phyloP scores from a whole-genome alignment of 441 rosid species.

The Erodium texanum region DNA sequence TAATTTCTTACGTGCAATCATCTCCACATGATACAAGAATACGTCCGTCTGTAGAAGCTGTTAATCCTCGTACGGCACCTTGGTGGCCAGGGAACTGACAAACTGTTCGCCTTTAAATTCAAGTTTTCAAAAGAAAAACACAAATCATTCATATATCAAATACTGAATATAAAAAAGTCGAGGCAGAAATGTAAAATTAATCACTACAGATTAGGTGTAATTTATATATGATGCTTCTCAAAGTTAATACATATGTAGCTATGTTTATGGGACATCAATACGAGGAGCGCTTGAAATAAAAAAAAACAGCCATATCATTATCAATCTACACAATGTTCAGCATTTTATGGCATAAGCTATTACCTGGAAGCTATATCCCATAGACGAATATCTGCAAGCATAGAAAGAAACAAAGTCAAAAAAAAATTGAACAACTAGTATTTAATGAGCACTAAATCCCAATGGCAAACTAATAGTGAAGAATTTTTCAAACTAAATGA shows the following conservation, averaged over 20 bases:
- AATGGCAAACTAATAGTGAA: too few relatives aligned
- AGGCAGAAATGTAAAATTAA: neutral
- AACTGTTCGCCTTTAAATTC: slow-evolving; percentile 60
- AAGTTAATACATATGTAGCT: neutral
- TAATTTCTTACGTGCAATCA: slow-evolving; percentile 71
- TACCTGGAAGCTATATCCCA: slow-evolving; percentile 94
- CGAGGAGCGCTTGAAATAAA: neutral
- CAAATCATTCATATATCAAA: slow-evolving; percentile 1
- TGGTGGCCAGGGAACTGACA: slow-evolving; percentile 90
- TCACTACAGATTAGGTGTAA: neutral
- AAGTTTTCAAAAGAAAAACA: slow-evolving; percentile 17
- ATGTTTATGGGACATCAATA: neutral
- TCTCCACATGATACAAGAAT: slow-evolving; percentile 76
- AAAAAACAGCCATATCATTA: neutral
- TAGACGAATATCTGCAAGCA: slow-evolving; percentile 73
- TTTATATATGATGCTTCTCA: neutral
- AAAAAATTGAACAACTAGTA: neutral
- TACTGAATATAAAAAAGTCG: neutral
- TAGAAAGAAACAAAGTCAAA: slow-evolving; percentile 9
- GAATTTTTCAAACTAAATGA: neutral
- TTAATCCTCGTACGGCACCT: slow-evolving; percentile 83
- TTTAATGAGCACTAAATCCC: too few relatives aligned
- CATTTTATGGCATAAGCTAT: neutral
- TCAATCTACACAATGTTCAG: neutral
- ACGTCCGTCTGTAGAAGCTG: slow-evolving; percentile 76